These are phyloP conservation scores for Lophiotrema nucula DNA, from an alignment of 495 filamentous ascomycete species.

Conservation along the genomic window DNA sequence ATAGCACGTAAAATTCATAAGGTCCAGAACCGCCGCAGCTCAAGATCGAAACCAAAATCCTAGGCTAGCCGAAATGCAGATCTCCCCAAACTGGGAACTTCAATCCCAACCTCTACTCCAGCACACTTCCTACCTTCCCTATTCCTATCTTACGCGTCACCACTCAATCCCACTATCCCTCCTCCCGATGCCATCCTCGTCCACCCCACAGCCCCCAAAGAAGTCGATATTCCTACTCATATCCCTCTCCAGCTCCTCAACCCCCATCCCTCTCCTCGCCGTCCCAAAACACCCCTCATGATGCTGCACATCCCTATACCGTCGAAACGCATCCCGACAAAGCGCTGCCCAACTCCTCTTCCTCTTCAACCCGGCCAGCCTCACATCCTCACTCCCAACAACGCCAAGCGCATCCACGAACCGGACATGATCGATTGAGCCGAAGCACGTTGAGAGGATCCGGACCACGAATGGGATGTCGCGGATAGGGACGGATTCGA, in stretches of 20 bases:
- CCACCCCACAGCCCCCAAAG: no score
- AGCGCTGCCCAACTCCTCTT: conserved; percentile 5
- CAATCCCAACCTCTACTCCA: no score
- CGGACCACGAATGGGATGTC: conserved; percentile 14
- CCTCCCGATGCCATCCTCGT: background rate
- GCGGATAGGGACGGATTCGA: background rate
- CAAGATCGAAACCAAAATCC: no score
- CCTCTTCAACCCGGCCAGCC: background rate
- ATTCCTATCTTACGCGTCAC: no score
- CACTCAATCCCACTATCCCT: no score
- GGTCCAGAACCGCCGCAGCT: no score
- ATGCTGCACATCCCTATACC: background rate
- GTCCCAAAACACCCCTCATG: background rate
- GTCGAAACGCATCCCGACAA: background rate
- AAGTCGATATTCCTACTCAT: background rate
- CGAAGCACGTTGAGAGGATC: conserved; percentile 1
- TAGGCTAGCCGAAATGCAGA: no score
- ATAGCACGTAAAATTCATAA: no score
- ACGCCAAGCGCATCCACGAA: background rate
- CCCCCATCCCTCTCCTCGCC: background rate
- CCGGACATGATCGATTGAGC: background rate
- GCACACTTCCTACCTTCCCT: no score
- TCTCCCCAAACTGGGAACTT: no score
- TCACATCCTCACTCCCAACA: background rate
- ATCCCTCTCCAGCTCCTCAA: background rate